Evolutionary conservation across 805 yeast genomes (phyloP), one percentile per base, ranked within the genome.

Genomic region (Wickerhamiella vanderwaltii): DNA sequence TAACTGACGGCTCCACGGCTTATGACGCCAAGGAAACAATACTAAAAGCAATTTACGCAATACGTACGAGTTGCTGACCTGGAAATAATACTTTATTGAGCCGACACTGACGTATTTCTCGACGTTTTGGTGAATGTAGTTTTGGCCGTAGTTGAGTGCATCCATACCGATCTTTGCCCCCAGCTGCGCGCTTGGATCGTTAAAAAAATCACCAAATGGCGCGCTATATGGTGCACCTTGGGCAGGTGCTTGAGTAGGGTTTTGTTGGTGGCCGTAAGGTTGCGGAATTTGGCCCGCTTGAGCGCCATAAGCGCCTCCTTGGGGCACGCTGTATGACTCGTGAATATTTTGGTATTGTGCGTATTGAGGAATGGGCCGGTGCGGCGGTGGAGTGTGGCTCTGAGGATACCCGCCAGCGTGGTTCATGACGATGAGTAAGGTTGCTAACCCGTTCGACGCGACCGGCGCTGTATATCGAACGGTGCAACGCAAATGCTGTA

Each of bases 1-100:
- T 20, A 58, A 44, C 44, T 55, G 59, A 47, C 96, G 69, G 28
- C 75, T 74, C 95, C 97, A 86, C 41, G 79, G 81, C 54, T 73
- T 75, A 57, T 84, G 85, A 46, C 74, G 66, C 69, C 82, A 91
- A 0, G 99, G 99, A 59, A 86, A 77, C 24, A 91, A 56, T 18
- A 93, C 77, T 47, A 87, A 67, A 22, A 69, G 57, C 19, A 91
- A 60, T 57, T 91, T 91, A 26, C 68, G 67, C 46, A 80, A 56
- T 11, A 91, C 98, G 55, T 88, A 93, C 4, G 76, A 66, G 59
- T 88, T 93, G 35, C 94, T 79, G 15, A 91, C 95, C 61, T 83
- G 84, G 68, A 91, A 93, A 61, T 87, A 87, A 63, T 78, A 82
- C 49, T 85, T 78, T 51, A 91, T 62, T 43, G 81, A 77, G 13